Percentiles rank a stretch among this genome's conserved stretches.
Evolutionary conservation across 2,329 filamentous ascomycete species (phyloP).

Genomic region (Xylariaceae sp.): DNA sequence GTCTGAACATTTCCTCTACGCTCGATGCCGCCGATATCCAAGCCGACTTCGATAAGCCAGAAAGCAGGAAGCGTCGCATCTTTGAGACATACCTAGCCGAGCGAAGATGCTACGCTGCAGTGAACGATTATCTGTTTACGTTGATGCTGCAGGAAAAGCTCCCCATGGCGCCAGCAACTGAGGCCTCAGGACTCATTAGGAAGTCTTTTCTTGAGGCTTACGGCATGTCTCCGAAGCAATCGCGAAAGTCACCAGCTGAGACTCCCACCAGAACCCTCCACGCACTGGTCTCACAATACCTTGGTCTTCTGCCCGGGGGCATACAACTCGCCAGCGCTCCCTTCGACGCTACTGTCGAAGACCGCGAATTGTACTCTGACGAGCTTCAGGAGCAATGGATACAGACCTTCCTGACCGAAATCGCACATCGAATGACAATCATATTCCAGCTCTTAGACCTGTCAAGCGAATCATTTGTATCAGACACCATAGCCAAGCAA

Average conservation of each 20-base stretch:
- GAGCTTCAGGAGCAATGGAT: slow-evolving; percentile 23
- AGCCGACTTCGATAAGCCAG: slow-evolving; percentile 57
- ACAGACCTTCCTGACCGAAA: slow-evolving; percentile 51
- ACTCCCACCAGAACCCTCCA: slow-evolving; percentile 35
- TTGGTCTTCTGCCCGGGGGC: slow-evolving; percentile 42
- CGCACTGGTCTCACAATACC: slow-evolving; percentile 43
- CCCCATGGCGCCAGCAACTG: slow-evolving; percentile 16
- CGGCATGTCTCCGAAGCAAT: slow-evolving; percentile 27
- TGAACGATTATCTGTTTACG: slow-evolving; percentile 52
- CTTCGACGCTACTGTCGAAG: slow-evolving; percentile 45
- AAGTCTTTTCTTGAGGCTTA: slow-evolving; percentile 27
- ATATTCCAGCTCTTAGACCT: slow-evolving; percentile 66
- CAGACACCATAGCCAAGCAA: slow-evolving; percentile 54
- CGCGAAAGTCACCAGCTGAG: slow-evolving; percentile 20
- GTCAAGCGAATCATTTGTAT: slow-evolving; percentile 49
- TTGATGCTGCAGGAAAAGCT: slow-evolving; percentile 40
- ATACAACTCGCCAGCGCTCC: slow-evolving; percentile 46
- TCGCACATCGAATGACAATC: slow-evolving; percentile 68
- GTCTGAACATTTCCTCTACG: slow-evolving; percentile 42
- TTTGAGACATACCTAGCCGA: slow-evolving; percentile 69
- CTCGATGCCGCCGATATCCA: slow-evolving; percentile 52
- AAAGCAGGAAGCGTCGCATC: slow-evolving; percentile 62
- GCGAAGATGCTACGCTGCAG: slow-evolving; percentile 62
- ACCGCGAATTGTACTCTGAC: slow-evolving; percentile 32
- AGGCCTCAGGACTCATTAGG: slow-evolving; percentile 24